A percentile compares a stretch with the other conserved stretches of the same genome.
phyloP scores from a whole-genome alignment of 208 protist species.

The Acanthamoeba castellanii region DNA sequence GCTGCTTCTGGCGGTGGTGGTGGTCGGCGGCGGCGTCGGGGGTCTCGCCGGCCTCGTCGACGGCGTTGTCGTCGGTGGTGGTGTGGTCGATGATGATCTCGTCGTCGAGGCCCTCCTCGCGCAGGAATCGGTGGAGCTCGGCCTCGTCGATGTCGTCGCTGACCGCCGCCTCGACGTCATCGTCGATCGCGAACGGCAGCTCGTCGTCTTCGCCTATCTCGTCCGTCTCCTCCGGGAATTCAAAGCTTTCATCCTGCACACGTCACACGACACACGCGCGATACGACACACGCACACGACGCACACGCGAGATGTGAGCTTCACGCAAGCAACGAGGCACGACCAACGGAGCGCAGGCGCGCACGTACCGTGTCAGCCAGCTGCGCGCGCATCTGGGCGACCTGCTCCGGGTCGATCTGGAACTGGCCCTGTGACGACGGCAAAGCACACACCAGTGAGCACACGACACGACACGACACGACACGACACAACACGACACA shows the following conservation, averaged over 20 bases:
- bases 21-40: background rate
- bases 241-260: background rate
- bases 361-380: background rate
- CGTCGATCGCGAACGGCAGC: background rate
- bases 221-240: slow-evolving; percentile 27
- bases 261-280: too few relatives aligned
- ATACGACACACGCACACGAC: background rate
- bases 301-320: too few relatives aligned
- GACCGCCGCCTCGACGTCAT: background rate
- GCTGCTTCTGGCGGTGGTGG: too few relatives aligned
- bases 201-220: slow-evolving; percentile 8
- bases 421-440: background rate
- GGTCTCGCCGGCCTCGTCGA: background rate
- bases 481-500: too few relatives aligned
- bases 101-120: background rate
- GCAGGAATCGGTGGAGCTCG: too few relatives aligned
- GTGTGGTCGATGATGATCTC: background rate
- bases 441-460: too few relatives aligned
- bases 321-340: too few relatives aligned
- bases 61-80: background rate
- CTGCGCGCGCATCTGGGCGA: background rate
- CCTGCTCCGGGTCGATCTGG: background rate
- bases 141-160: background rate
- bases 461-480: too few relatives aligned
- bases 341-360: too few relatives aligned